Conservation (phyloP, 257 asterid species). For the Solanum habrochaites region DNA sequence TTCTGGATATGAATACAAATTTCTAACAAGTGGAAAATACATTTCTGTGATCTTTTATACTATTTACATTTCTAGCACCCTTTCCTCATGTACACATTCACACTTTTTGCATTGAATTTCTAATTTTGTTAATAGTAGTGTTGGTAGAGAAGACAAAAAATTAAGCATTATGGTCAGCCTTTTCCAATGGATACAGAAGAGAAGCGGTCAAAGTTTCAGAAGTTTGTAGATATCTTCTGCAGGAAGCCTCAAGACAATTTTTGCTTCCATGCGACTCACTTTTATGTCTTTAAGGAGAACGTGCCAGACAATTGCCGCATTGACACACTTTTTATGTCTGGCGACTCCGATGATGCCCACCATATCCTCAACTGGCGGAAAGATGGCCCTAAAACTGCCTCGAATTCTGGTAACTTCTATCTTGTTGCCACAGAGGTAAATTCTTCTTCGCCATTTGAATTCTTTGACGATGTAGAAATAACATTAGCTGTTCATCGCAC, state of each 20-base stretch:
- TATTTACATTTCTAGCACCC: no score
- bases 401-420: slow-evolving; percentile 70
- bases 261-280: slow-evolving; percentile 72
- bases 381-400: slow-evolving; percentile 58
- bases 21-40: no score
- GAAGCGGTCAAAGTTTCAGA: slow-evolving; percentile 75
- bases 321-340: no score
- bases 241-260: slow-evolving; percentile 54
- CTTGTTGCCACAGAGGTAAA: slow-evolving; percentile 69
- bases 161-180: slow-evolving; percentile 10
- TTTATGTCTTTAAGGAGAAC: slow-evolving; percentile 85
- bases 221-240: slow-evolving; percentile 72
- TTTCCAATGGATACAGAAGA: slow-evolving; percentile 56
- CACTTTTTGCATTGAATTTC: no score
- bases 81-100: no score
- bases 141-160: slow-evolving; percentile 26
- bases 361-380: no score
- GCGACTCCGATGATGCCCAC: no score
- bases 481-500: no score
- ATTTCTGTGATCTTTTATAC: no score
- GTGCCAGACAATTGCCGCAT: slow-evolving; percentile 57
- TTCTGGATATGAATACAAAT: no score
- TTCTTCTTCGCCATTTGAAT: not conserved
- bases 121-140: no score
- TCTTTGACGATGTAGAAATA: not conserved